Conservation (phyloP, 2,329 filamentous ascomycete genomes). For the Diaporthe vaccinii region DNA sequence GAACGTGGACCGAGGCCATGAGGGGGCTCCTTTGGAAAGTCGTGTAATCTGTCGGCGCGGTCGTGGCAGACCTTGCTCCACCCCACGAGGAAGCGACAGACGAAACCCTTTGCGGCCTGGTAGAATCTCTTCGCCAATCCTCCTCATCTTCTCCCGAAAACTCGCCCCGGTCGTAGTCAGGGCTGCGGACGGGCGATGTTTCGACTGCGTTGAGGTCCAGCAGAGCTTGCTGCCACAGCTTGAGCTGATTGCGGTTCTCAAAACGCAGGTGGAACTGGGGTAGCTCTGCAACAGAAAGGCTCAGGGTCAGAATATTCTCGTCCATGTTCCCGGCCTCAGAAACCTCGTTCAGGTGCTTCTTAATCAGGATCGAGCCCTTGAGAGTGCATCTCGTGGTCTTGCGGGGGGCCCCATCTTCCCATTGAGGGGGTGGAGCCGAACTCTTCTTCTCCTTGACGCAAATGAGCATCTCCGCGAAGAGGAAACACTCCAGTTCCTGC, state of each 20-base stretch:
- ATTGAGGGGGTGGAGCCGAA: conserved; percentile 65
- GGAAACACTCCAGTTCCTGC: conserved; percentile 97
- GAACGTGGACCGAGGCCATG: conserved; percentile 80
- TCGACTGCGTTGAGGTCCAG: conserved; percentile 85
- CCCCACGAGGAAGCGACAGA: conserved; percentile 88
- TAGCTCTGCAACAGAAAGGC: conserved; percentile 90
- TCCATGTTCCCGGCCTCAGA: conserved; percentile 78
- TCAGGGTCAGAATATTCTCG: conserved; percentile 88
- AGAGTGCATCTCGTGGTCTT: conserved; percentile 85
- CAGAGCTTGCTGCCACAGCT: conserved; percentile 90
- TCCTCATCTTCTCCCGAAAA: conserved; percentile 90
- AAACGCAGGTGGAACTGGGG: conserved; percentile 96
- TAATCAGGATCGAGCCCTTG: conserved; percentile 98
- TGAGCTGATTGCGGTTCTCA: conserved; percentile 84
- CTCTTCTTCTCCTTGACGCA: conserved; percentile 98
- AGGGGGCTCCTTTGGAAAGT: conserved; percentile 70
- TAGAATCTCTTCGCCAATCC: conserved; percentile 77
- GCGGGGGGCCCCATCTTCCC: conserved; percentile 72
- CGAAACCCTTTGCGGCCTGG: conserved; percentile 77
- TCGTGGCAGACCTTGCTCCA: conserved; percentile 84
- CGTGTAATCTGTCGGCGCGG: conserved; percentile 93
- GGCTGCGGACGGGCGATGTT: conserved; percentile 71
- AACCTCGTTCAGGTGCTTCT: conserved; percentile 95
- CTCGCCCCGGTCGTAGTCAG: conserved; percentile 84
- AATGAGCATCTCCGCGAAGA: conserved; percentile 99